Percentiles rank a stretch among this genome's conserved stretches.
These are phyloP conservation scores for Dorcoceras hygrometricum DNA, from an alignment of 257 asterid species.

Conservation along the genomic window DNA sequence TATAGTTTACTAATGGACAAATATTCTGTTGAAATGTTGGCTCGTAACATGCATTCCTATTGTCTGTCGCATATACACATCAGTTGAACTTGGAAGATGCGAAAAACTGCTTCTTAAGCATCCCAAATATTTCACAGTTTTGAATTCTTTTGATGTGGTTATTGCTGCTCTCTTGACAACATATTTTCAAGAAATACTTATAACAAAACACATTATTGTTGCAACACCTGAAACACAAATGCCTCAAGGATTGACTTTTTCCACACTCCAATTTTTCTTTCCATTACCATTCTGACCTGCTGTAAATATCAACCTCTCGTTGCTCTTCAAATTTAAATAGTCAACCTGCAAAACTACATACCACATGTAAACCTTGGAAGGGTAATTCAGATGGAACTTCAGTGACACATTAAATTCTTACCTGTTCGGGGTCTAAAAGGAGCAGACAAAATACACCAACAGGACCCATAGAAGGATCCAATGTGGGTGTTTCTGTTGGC, in stretches of 20 bases:
- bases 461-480: slow-evolving; percentile 72
- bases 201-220: not conserved
- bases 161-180: not conserved
- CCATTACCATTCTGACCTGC: slow-evolving; percentile 38
- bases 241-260: slow-evolving; percentile 50
- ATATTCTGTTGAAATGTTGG: too few species aligned
- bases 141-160: not conserved
- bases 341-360: slow-evolving; percentile 59
- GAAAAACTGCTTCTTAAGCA: not conserved
- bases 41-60: too few species aligned
- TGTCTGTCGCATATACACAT: too few species aligned
- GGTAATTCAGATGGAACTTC: slow-evolving; percentile 9
- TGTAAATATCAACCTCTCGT: slow-evolving; percentile 56
- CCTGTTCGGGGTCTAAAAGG: slow-evolving; percentile 80
- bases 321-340: slow-evolving; percentile 77
- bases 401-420: slow-evolving; percentile 6
- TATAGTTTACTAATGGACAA: too few species aligned
- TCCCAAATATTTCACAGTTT: not conserved
- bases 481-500: slow-evolving; percentile 28
- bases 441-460: slow-evolving; percentile 71
- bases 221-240: not conserved
- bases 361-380: not conserved
- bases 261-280: slow-evolving; percentile 53
- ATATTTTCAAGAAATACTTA: too few species aligned
- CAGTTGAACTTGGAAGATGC: too few species aligned